Base-by-base conservation (phyloP, 805 yeast species). In the Lipomyces starkeyi region DNA sequence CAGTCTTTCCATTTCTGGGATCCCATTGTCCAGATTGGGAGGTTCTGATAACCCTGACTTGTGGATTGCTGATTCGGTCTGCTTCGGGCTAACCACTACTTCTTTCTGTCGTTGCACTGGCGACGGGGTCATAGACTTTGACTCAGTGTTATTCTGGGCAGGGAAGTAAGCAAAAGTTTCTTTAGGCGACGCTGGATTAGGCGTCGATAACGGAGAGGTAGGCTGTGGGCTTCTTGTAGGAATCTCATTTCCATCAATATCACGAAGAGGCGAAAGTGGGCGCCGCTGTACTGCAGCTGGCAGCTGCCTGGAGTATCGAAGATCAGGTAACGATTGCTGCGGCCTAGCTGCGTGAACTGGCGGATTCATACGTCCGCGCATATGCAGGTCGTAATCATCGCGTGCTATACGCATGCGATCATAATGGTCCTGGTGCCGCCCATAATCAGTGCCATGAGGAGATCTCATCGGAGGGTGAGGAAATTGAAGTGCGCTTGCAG, bases 221-320 rank as follows among this genome's bases (percentile, higher is more conserved):
- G 56, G 56, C 17, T 53, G 34, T 13, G 56, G n/a, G n/a, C 27
- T 25, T 17, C 56, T 25, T 13, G 43, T 57, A 13, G 63, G 49
- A n/a, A 55, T 59, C 34, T 64, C 67, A 22, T 59, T 64, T n/a
- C 67, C 63, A 20, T 59, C 63, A 57, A 64, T 40, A 34, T 64
- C 67, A 22, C 63, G 63, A 11, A 64, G 56, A 53, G 56, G 56
- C 11, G 56, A 53, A 25, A 20, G 73, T 66, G 6, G 72, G 58
- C 11, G 25, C 32, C 34, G 58, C 63, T 29, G 62, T 52, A 14
- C 47, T n/a, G 9, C 32, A 25, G 11, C 53, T 11, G 17, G 61
- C 49, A 40, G 61, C 49, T 57, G 73, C 22, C 49, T 43, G 20
- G 22, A 17, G 27, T 53, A 55, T 32, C 58, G 71, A 3, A 58